Conservation (phyloP, 1,139 yeast species). For the Arxiozyma bovina region DNA sequence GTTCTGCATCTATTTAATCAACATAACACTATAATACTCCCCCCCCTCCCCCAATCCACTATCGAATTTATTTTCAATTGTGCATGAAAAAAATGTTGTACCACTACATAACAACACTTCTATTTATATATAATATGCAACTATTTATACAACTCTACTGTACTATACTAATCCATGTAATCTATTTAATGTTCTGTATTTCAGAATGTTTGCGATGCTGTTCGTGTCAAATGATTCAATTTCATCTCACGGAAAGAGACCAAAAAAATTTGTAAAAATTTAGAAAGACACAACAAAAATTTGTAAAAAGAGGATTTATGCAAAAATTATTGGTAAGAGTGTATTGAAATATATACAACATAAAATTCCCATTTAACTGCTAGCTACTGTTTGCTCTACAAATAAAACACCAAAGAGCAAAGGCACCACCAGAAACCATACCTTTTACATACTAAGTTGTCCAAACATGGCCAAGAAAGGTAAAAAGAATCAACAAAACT, state of each 20-base stretch:
- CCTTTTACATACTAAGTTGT: not conserved
- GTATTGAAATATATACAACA: not conserved
- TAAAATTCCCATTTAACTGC: not conserved
- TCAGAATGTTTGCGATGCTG: not conserved
- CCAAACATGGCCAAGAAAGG: conserved; percentile 34
- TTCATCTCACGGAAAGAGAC: not conserved
- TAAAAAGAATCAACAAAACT: conserved; percentile 49
- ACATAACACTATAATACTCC: not conserved
- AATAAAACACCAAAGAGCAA: too few relatives aligned
- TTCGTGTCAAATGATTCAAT: conserved; percentile 1
- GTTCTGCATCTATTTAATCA: not conserved
- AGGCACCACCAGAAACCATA: not conserved
- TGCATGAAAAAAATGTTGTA: not conserved
- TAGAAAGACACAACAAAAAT: not conserved
- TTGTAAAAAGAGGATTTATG: not conserved
- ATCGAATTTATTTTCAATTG: not conserved
- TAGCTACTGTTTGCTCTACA: not conserved
- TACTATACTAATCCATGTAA: not conserved
- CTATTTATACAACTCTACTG: not conserved
- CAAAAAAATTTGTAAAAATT: not conserved
- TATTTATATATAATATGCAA: too few relatives aligned
- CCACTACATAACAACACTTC: not conserved
- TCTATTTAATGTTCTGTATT: not conserved
- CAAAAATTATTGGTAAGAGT: not conserved
- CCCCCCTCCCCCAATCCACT: not conserved